Evolutionary conservation across 2,329 filamentous ascomycete species (phyloP), one percentile per base, ranked within the genome.

Genomic region (Fusarium sp.): DNA sequence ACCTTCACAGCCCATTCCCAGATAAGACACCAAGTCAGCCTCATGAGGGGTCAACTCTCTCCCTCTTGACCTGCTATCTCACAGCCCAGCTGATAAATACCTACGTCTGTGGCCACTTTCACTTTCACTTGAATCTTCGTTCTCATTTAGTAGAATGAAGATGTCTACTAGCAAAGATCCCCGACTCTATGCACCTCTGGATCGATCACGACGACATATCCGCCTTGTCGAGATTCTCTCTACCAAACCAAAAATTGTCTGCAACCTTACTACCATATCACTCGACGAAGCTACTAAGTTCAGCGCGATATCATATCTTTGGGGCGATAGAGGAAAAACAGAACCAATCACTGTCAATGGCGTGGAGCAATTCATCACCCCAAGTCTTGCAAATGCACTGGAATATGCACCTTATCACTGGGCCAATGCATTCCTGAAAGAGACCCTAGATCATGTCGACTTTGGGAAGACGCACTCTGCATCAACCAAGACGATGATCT

Each of bases 391-490:
- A 8, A 62, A 62, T 45, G 66, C 42, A 7, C 26, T 69, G 3
- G 41, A 49, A 22, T 56, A 68, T 41, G 42, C 17, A 0, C n/a
- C 26, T 1, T 26, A 42, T 49, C 66, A 68, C 18, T 69, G 63
- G 49, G 5, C 15, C 2, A 42, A 24, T 4, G 41, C 36, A 14
- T 68, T 9, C 42, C 63, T 1, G n/a, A 45, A 18, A 33, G 55
- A 10, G 20, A 62, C 1, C 1, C 33, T 0, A 14, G 5, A 7
- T 13, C 48, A 28, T 41, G 56, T 6, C 48, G 42, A 4, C 14
- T 67, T 9, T 69, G 63, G 63, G 63, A 63, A 7, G 55, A 69
- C 6, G 63, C 66, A 14, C 28, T 69, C 3, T 68, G 63, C 20
- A 69, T 69, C 42, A 62, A 67, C 4, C 63, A 69, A n/a, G 11